These are phyloP conservation scores for Sphenostylis stenocarpa DNA, from an alignment of 306 rosid species.

Conservation along the genomic window DNA sequence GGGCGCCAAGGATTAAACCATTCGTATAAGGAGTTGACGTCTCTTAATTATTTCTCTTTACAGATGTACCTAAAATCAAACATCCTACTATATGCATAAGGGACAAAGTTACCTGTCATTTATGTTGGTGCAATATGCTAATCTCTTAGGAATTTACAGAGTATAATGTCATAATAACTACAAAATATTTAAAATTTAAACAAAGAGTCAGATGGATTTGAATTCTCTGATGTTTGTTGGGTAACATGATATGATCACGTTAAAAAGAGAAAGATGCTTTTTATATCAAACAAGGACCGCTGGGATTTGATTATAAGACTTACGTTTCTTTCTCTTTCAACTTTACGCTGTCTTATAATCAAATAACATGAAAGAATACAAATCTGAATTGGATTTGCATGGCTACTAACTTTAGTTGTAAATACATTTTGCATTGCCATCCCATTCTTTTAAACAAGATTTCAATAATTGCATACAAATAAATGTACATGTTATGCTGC, in stretches of 20 bases:
- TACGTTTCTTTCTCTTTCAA: not conserved
- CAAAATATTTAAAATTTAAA: not conserved
- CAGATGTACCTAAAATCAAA: too few species aligned
- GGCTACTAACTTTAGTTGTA: not conserved
- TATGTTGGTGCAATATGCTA: not conserved
- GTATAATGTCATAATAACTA: not conserved
- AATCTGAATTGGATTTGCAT: not conserved
- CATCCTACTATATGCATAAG: too few species aligned
- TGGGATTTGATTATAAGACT: not conserved
- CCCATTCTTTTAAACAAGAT: slow-evolving; percentile 6
- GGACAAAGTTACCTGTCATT: too few species aligned
- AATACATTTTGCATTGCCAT: slow-evolving; percentile 3
- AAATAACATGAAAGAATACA: not conserved
- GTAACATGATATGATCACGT: not conserved
- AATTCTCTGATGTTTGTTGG: not conserved
- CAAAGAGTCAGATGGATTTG: not conserved
- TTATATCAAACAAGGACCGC: not conserved
- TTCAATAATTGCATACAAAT: slow-evolving; percentile 34
- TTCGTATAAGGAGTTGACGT: too few species aligned
- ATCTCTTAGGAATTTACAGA: not conserved
- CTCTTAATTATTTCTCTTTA: too few species aligned
- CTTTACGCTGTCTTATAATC: not conserved
- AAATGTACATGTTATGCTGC: slow-evolving; percentile 31
- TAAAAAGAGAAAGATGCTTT: not conserved
- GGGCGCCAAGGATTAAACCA: too few species aligned